Conservation (phyloP, 2,329 filamentous ascomycete species). For the Clonostachys solani region DNA sequence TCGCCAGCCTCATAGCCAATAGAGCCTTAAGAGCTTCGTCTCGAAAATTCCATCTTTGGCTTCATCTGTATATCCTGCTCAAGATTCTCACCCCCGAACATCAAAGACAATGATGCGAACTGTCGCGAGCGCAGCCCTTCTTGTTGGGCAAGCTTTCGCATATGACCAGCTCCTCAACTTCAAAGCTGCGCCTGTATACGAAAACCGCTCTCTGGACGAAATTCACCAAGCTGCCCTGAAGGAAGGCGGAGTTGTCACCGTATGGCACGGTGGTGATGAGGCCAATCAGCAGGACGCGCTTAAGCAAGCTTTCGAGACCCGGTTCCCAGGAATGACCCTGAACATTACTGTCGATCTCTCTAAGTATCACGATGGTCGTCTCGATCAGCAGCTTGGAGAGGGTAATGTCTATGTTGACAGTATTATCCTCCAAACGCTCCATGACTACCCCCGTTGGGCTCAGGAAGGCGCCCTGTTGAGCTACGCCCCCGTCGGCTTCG, state of each 20-base stretch:
- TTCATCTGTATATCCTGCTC: too few species aligned
- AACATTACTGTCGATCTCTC: constrained; percentile 51
- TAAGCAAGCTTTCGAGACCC: constrained; percentile 35
- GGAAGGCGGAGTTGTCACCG: constrained; percentile 38
- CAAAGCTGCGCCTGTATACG: constrained; percentile 14
- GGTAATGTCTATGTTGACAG: constrained; percentile 36
- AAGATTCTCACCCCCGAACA: too few species aligned
- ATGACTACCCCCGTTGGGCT: constrained; percentile 49
- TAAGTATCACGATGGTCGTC: constrained; percentile 44
- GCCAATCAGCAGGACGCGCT: constrained; percentile 27
- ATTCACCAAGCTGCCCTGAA: constrained; percentile 81
- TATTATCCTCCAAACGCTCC: constrained; percentile 42
- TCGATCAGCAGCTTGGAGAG: constrained; percentile 38
- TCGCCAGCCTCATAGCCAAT: too few species aligned
- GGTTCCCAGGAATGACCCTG: constrained; percentile 44
- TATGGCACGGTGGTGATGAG: constrained; percentile 46
- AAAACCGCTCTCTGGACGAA: constrained; percentile 49
- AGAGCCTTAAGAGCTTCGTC: too few species aligned
- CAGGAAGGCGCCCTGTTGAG: constrained; percentile 37
- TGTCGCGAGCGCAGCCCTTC: too few species aligned
- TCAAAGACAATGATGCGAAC: too few species aligned
- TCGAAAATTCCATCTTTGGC: too few species aligned
- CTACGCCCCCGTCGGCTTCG: constrained; percentile 42
- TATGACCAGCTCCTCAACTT: constrained; percentile 16
- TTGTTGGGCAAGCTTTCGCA: too few species aligned